Percentiles rank a stretch among this genome's conserved stretches.
Evolutionary conservation across 345 rosid species (phyloP).

Genomic region (Pelargonium nanum): DNA sequence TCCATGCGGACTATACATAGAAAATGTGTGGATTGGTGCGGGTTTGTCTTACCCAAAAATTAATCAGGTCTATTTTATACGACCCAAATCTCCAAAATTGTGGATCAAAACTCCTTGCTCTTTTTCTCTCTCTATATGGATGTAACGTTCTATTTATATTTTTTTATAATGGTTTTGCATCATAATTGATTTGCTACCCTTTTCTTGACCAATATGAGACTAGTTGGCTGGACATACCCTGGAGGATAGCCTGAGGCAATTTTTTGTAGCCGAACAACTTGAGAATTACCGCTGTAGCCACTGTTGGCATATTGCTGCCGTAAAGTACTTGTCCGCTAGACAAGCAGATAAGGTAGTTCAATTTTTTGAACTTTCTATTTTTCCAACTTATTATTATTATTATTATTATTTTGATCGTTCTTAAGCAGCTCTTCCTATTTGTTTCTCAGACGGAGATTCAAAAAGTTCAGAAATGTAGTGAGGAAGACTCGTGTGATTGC

Average conservation of each 20-base stretch:
- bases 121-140: too few relatives aligned
- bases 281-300: slow-evolving; percentile 59
- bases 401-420: not conserved
- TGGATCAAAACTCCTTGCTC: too few relatives aligned
- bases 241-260: slow-evolving; percentile 65
- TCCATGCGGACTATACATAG: too few relatives aligned
- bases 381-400: not conserved
- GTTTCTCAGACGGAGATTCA: slow-evolving; percentile 37
- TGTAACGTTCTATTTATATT: too few relatives aligned
- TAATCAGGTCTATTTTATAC: too few relatives aligned
- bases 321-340: slow-evolving; percentile 36
- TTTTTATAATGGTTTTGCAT: slow-evolving; percentile 1
- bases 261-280: slow-evolving; percentile 43
- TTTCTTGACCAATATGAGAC: slow-evolving; percentile 6
- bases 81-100: too few relatives aligned
- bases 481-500: slow-evolving; percentile 58
- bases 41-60: too few relatives aligned
- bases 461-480: slow-evolving; percentile 41
- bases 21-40: too few relatives aligned
- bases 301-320: slow-evolving; percentile 82
- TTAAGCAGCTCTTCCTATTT: slow-evolving; percentile 1
- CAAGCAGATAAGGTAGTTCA: slow-evolving; percentile 40
- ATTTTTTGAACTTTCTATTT: not conserved
- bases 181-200: not conserved
- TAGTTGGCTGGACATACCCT: slow-evolving; percentile 54